Conservation (phyloP, 805 yeast genomes). For the Kuraishia piskuri region DNA sequence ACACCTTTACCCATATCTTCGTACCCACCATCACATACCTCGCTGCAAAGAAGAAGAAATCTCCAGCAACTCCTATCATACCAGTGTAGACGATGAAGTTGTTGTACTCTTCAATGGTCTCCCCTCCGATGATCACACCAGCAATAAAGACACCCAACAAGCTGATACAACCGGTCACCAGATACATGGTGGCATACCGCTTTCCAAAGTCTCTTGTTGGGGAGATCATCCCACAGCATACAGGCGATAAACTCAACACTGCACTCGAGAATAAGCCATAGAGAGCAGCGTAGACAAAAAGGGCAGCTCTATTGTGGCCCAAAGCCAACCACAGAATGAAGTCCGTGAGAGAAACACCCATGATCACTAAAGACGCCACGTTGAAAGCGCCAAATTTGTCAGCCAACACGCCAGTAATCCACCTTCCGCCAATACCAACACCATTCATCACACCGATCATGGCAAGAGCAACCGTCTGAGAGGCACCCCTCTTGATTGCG, state of each 20-base stretch:
- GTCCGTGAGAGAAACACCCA: slow-evolving; percentile 34
- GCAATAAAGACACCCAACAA: slow-evolving; percentile 20
- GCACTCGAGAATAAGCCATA: slow-evolving; percentile 53
- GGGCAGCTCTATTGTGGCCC: slow-evolving; percentile 28
- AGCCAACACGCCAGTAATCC: slow-evolving; percentile 34
- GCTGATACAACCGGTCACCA: slow-evolving; percentile 24
- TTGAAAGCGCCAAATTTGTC: slow-evolving; percentile 39
- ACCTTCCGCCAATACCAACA: slow-evolving; percentile 35
- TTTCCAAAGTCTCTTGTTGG: slow-evolving; percentile 56
- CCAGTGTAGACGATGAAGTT: slow-evolving; percentile 28
- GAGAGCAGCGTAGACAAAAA: slow-evolving; percentile 41
- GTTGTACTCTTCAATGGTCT: slow-evolving; percentile 23
- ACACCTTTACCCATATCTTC: neutral
- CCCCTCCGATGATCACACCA: slow-evolving; percentile 26
- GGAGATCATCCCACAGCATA: slow-evolving; percentile 49
- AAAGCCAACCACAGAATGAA: slow-evolving; percentile 57
- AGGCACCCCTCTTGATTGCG: slow-evolving; percentile 31
- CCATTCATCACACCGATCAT: slow-evolving; percentile 38
- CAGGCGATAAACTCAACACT: slow-evolving; percentile 51
- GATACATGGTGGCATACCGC: slow-evolving; percentile 54
- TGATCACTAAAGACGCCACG: slow-evolving; percentile 25
- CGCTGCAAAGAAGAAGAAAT: neutral
- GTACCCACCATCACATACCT: neutral
- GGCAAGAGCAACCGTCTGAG: slow-evolving; percentile 28
- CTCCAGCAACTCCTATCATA: slow-evolving; percentile 4